These are phyloP conservation scores for Globisporangium lucens DNA, from an alignment of 352 stramenopile genomes.

Conservation along the genomic window DNA sequence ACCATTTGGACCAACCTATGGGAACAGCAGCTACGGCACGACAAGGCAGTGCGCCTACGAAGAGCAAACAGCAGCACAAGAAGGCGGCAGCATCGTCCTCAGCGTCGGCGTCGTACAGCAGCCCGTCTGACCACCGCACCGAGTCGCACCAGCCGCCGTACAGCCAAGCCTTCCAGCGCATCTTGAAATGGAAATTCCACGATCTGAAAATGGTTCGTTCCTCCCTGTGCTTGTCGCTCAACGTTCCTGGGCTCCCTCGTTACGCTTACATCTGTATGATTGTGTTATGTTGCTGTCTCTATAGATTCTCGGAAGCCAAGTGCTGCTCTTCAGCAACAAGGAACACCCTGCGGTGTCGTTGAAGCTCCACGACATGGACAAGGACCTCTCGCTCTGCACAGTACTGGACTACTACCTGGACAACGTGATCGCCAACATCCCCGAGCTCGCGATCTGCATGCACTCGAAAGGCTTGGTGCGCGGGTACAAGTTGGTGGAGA, in stretches of 20 bases:
- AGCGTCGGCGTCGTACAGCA: conserved; percentile 14
- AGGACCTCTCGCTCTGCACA: conserved; percentile 76
- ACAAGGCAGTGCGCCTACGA: background rate
- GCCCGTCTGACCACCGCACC: conserved; percentile 10
- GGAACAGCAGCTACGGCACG: background rate
- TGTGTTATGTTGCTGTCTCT: conserved; percentile 2
- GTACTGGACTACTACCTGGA: conserved; percentile 87
- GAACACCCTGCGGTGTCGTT: conserved; percentile 82
- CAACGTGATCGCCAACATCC: conserved; percentile 87
- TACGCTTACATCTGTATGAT: background rate
- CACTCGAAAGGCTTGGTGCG: conserved; percentile 82
- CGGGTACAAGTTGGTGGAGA: conserved; percentile 84
- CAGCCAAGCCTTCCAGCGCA: conserved; percentile 55
- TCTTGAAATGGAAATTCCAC: conserved; percentile 86
- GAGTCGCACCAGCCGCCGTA: conserved; percentile 26
- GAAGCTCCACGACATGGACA: conserved; percentile 84
- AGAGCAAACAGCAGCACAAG: conserved; percentile 8
- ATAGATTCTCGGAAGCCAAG: conserved; percentile 77
- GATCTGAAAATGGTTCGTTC: conserved; percentile 78
- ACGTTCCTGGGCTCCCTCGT: background rate
- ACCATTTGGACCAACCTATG: background rate
- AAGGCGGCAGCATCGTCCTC: conserved; percentile 7
- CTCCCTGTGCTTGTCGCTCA: background rate
- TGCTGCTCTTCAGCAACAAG: conserved; percentile 80
- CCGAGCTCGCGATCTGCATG: conserved; percentile 84